Conservation (phyloP, 164 flowering plant species). For the Annona squamosa region DNA sequence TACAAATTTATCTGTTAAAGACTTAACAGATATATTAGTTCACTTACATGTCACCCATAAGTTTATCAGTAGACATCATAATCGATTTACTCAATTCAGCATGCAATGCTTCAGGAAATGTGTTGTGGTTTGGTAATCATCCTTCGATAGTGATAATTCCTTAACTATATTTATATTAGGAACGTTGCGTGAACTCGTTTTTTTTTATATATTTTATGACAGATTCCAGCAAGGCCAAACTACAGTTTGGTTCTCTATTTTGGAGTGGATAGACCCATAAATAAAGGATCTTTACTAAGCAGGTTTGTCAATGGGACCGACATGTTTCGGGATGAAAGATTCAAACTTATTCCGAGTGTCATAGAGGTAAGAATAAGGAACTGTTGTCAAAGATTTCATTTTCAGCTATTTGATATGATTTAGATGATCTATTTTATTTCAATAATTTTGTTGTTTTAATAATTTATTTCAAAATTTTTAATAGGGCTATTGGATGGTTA, state of each 20-base stretch:
- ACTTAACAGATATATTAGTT: too few species aligned
- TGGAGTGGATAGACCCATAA: constrained; percentile 78
- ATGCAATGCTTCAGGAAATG: too few species aligned
- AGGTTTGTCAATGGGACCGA: constrained; percentile 81
- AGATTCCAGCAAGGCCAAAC: constrained; percentile 93
- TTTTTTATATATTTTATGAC: constrained; percentile 2
- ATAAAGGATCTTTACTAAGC: constrained; percentile 59
- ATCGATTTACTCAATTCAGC: too few species aligned
- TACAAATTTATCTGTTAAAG: too few species aligned
- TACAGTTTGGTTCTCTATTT: constrained; percentile 81
- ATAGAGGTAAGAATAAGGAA: constrained; percentile 45
- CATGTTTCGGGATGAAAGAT: constrained; percentile 73
- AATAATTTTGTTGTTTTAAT: constrained; percentile 5
- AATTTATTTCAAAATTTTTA: constrained; percentile 4
- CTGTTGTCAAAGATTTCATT: constrained; percentile 1
- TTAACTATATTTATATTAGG: too few species aligned
- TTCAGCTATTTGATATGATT: background rate
- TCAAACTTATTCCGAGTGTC: constrained; percentile 91
- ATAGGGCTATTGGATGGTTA: constrained; percentile 99
- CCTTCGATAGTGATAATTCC: too few species aligned
- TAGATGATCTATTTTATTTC: background rate
- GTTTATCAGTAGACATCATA: too few species aligned
- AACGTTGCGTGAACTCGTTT: too few species aligned
- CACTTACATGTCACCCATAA: too few species aligned
- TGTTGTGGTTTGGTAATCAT: too few species aligned